Conservation (phyloP, 306 rosid species). For the Rubus idaeus region DNA sequence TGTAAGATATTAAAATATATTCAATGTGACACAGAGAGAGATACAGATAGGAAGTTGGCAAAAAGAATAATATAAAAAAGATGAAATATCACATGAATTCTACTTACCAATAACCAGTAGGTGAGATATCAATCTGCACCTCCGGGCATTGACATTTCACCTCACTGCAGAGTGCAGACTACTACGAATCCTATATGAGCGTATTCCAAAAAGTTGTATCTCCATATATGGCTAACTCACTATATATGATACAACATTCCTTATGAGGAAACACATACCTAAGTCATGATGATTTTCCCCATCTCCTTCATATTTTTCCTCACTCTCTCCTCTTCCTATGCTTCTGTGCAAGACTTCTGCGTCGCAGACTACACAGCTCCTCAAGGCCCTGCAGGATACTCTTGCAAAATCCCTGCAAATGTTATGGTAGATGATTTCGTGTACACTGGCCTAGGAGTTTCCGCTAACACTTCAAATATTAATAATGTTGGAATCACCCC, state of each 20-base stretch:
- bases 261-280: background rate
- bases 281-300: constrained; percentile 32
- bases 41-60: background rate
- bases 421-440: constrained; percentile 58
- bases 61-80: background rate
- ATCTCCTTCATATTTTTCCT: constrained; percentile 35
- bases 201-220: background rate
- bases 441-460: constrained; percentile 42
- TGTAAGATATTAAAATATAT: too few relatives aligned
- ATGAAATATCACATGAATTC: background rate
- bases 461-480: constrained; percentile 71
- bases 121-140: background rate
- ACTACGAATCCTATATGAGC: background rate
- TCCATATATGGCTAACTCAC: background rate
- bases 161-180: background rate
- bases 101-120: background rate
- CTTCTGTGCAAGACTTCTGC: constrained; percentile 70
- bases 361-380: constrained; percentile 59
- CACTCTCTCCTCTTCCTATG: constrained; percentile 38
- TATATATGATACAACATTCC: background rate
- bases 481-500: constrained; percentile 57
- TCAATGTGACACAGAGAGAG: background rate
- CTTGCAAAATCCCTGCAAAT: constrained; percentile 52
- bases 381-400: constrained; percentile 57
- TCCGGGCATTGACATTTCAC: background rate